Evolutionary conservation across 2,329 filamentous ascomycete genomes (phyloP), one percentile per base, ranked within the genome.

Genomic region (Chaetomiaceae sp.): DNA sequence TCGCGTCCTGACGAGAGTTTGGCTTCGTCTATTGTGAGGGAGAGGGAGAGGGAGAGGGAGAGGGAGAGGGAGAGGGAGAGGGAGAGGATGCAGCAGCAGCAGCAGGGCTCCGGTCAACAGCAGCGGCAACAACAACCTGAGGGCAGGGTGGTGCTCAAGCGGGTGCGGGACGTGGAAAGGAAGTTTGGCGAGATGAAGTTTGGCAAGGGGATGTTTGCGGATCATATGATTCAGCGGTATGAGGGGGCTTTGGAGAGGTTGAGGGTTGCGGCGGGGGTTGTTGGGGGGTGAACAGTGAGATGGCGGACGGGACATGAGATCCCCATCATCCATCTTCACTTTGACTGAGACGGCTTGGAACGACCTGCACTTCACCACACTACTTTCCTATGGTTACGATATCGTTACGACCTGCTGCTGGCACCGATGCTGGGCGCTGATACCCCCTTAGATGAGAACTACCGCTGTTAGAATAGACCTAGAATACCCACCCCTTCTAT

Each of bases 201-300:
- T 65, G 85, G 83, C 5, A 80, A 83, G 22, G 83, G 84, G 43
- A 89, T 90, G 85, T 72, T 91, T 68, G 77, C 82, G 55, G 88
- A 91, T 66, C 88, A 91, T 65, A 89, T 82, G 59, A 88, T 88
- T 3, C 85, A 81, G 23, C 76, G 83, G 59, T 91, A 91, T 65
- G 88, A 91, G 68, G 79, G 81, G 55, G 83, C 82, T 54, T 68
- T 91, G 61, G 79, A 81, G 53, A 80, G 81, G 56, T 71, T 91
- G 65, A 69, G 71, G 17, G 59, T 74, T 9, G 79, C 79, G 0
- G 74, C 82, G 1, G 34, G 45, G 22, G 45, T 46, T 6, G 45
- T 46, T 6, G 17, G 34, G 15, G 48, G 34, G 31, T 44, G 34
- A 23, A n/a, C 4, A 27, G 11, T n/a, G 11, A 4, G 15, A 40